Percentiles rank a stretch among this genome's conserved stretches.
Conservation (phyloP, 139 green algal genomes). For the Picochlorum costavermella region DNA sequence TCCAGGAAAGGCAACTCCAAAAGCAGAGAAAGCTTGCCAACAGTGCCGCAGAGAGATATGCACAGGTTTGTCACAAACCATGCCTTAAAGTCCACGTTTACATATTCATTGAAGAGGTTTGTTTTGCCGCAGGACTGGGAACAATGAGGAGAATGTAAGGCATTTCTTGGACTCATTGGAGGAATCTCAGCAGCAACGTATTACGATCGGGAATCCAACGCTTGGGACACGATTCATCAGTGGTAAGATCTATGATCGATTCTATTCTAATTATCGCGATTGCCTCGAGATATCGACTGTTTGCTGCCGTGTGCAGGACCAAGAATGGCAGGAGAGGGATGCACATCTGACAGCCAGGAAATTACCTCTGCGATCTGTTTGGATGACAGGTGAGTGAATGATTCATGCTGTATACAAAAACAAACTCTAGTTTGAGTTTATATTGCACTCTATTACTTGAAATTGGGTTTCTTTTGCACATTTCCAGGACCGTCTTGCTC, state of each 20-base stretch:
- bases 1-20: too few relatives aligned
- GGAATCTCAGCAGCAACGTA: too few relatives aligned
- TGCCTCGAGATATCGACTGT: conserved; percentile 5
- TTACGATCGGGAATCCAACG: too few relatives aligned
- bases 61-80: too few relatives aligned
- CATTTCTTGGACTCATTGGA: too few relatives aligned
- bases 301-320: background rate
- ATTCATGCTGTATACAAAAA: background rate
- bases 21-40: too few relatives aligned
- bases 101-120: too few relatives aligned
- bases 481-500: conserved; percentile 33
- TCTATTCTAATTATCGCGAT: background rate
- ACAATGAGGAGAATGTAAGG: too few relatives aligned
- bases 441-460: background rate
- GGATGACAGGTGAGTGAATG: background rate
- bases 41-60: too few relatives aligned
- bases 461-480: background rate
- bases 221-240: too few relatives aligned
- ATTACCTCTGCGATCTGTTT: conserved; percentile 1
- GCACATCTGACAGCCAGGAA: background rate
- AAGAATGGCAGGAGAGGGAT: background rate
- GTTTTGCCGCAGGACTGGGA: too few relatives aligned
- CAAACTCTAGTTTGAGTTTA: background rate
- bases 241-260: background rate
- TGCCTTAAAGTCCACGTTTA: too few relatives aligned